These are phyloP conservation scores for Helichrysum umbraculigerum DNA, from an alignment of 129 eudicot species.

Conservation along the genomic window DNA sequence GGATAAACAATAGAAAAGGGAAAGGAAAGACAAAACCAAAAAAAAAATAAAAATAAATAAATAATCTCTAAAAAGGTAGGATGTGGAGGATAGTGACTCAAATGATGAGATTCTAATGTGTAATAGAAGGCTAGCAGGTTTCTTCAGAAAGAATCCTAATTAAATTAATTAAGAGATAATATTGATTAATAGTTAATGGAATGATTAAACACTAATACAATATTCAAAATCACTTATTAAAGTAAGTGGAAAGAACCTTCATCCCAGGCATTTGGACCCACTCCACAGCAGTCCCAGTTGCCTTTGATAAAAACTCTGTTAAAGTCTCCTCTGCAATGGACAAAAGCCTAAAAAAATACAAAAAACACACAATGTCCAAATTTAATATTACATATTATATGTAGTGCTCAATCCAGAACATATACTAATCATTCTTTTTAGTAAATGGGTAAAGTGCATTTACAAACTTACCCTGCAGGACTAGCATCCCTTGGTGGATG, in stretches of 20 bases:
- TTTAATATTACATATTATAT: constrained; percentile 12
- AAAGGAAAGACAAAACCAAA: constrained; percentile 4
- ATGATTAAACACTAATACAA: constrained; percentile 30
- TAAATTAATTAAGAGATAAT: constrained; percentile 32
- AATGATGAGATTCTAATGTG: constrained; percentile 54
- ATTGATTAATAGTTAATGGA: constrained; percentile 37
- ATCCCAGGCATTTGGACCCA: constrained; percentile 98
- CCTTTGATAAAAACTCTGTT: constrained; percentile 91
- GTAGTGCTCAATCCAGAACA: constrained; percentile 23
- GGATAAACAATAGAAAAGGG: constrained; percentile 15
- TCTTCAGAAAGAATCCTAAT: constrained; percentile 36
- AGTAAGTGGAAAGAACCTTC: constrained; percentile 58
- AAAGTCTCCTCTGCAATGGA: constrained; percentile 93
- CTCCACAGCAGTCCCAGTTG: constrained; percentile 92
- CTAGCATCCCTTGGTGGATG: constrained; percentile 81
- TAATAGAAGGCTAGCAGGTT: constrained; percentile 46
- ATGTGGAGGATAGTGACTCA: constrained; percentile 52
- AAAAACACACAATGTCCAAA: constrained; percentile 29
- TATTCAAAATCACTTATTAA: constrained; percentile 21
- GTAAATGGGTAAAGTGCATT: not conserved
- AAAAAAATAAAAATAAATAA: not conserved
- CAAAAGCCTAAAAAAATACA: constrained; percentile 67
- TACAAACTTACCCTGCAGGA: constrained; percentile 71
- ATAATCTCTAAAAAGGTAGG: constrained; percentile 27
- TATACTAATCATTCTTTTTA: not conserved